Conservation (phyloP, 495 filamentous ascomycete genomes). For the Gamarada debralockiae region DNA sequence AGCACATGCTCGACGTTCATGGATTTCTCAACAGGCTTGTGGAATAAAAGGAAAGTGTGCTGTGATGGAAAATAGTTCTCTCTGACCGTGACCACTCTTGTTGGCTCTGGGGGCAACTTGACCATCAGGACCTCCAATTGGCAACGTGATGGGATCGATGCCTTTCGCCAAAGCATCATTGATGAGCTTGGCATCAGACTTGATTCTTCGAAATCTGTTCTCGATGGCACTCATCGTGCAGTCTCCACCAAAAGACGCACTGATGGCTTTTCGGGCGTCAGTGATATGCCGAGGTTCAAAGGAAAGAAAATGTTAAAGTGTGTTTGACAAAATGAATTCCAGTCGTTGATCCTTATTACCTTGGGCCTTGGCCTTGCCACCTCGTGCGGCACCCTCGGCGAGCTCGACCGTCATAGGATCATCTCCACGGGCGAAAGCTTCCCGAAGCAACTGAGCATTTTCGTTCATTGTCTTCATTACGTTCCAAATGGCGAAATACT, state of each 20-base stretch:
- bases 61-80: neutral
- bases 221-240: conserved; percentile 19
- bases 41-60: conserved; percentile 6
- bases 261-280: too few relatives aligned
- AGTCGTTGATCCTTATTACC: neutral
- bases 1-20: neutral
- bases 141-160: conserved; percentile 23
- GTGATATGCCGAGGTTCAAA: conserved; percentile 1
- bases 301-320: neutral
- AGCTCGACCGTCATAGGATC: conserved; percentile 18
- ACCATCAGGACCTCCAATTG: conserved; percentile 8
- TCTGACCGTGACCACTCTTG: conserved; percentile 8
- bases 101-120: neutral
- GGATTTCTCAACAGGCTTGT: too few relatives aligned
- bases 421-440: conserved; percentile 10
- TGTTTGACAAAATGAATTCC: neutral
- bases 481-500: conserved; percentile 16
- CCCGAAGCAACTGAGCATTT: conserved; percentile 9
- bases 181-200: conserved; percentile 32
- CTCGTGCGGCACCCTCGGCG: neutral
- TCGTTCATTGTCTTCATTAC: conserved; percentile 10
- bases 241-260: conserved; percentile 18
- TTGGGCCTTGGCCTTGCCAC: conserved; percentile 3
- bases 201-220: conserved; percentile 35
- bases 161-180: conserved; percentile 24